These are phyloP conservation scores for Phaeosphaeria sp. DNA, from an alignment of 2,329 filamentous ascomycete genomes.

Conservation along the genomic window DNA sequence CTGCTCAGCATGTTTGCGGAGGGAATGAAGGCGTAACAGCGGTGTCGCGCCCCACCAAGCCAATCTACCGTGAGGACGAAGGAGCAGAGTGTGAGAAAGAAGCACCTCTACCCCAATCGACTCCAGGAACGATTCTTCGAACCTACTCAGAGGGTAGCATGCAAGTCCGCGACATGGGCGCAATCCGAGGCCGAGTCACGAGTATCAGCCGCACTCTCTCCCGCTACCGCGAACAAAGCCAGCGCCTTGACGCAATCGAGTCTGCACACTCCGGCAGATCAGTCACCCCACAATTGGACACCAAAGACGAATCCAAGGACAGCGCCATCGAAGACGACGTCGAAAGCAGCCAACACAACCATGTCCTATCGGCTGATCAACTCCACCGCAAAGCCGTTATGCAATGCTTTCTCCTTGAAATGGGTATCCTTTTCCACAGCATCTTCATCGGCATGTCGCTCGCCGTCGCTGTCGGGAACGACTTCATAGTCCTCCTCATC, in stretches of 20 bases:
- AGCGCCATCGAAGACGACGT: slow-evolving; percentile 31
- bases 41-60: slow-evolving; percentile 23
- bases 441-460: slow-evolving; percentile 69
- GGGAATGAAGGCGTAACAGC: slow-evolving; percentile 51
- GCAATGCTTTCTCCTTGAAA: slow-evolving; percentile 58
- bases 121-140: slow-evolving; percentile 11
- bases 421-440: slow-evolving; percentile 67
- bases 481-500: slow-evolving; percentile 64
- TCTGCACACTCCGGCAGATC: slow-evolving; percentile 41
- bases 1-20: slow-evolving; percentile 63
- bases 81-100: background rate
- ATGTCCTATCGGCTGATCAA: slow-evolving; percentile 27
- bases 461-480: slow-evolving; percentile 59
- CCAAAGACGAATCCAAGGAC: slow-evolving; percentile 28
- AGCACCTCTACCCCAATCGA: background rate
- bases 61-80: background rate
- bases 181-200: slow-evolving; percentile 27
- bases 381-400: slow-evolving; percentile 37
- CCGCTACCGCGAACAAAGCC: slow-evolving; percentile 32
- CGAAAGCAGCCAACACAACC: slow-evolving; percentile 20
- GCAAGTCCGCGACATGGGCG: slow-evolving; percentile 31
- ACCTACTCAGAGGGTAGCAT: slow-evolving; percentile 32
- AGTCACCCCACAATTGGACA: slow-evolving; percentile 55
- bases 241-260: slow-evolving; percentile 49
- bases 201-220: slow-evolving; percentile 41